Conservation (phyloP, 2,329 filamentous ascomycete species). For the Verticillium longisporum region DNA sequence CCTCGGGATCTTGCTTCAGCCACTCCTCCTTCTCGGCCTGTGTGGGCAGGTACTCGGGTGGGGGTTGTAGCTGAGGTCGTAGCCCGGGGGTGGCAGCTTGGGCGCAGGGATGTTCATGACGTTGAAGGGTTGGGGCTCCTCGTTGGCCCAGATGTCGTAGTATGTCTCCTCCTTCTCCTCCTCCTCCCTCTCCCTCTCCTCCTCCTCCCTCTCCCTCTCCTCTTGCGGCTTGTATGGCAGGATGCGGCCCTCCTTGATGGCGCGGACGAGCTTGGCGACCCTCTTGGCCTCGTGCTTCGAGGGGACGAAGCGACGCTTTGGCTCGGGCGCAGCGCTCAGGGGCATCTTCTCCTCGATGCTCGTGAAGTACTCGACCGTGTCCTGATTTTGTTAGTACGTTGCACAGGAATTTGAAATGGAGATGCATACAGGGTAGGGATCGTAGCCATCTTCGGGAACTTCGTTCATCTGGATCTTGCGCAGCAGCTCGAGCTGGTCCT, state of each 20-base stretch:
- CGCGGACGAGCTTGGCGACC: conserved; percentile 94
- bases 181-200: no score
- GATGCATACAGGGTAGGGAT: conserved; percentile 72
- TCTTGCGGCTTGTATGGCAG: conserved; percentile 77
- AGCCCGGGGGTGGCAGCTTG: conserved; percentile 82
- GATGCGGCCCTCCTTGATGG: conserved; percentile 90
- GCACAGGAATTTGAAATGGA: neutral
- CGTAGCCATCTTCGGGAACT: conserved; percentile 77
- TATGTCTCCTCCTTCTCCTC: conserved; percentile 51
- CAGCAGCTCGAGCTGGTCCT: conserved; percentile 83
- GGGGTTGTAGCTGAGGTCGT: conserved; percentile 94
- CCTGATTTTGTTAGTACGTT: conserved; percentile 33
- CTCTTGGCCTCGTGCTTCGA: conserved; percentile 96
- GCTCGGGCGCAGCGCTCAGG: conserved; percentile 86
- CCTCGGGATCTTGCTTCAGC: conserved; percentile 82
- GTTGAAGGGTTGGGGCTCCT: conserved; percentile 74
- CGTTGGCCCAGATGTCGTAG: conserved; percentile 94
- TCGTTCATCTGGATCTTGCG: conserved; percentile 86
- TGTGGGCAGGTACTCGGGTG: conserved; percentile 85
- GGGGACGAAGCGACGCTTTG: conserved; percentile 89
- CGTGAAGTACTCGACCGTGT: conserved; percentile 91
- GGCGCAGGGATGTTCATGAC: conserved; percentile 93
- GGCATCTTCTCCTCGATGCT: conserved; percentile 90
- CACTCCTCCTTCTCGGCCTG: conserved; percentile 77
- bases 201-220: conserved; percentile 60